Base-by-base conservation (phyloP, 148 eudicot genomes). In the Amaranthus palmeri region DNA sequence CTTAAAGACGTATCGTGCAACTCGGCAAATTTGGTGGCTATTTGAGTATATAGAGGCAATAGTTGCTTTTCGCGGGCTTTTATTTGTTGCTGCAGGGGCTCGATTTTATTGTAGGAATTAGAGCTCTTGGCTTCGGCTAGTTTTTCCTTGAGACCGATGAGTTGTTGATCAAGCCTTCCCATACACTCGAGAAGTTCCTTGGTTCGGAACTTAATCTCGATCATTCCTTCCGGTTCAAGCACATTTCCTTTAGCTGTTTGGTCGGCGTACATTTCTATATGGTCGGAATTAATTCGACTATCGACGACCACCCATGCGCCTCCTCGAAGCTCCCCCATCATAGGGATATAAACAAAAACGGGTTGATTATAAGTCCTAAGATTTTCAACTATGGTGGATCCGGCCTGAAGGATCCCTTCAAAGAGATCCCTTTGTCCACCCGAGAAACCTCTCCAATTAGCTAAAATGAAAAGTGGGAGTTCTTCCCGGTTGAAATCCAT, bases 291-390 rank as follows among this genome's bases (percentile, higher is more conserved):
- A 51, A 96, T 96, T 72, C 87, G 83, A 77, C 99, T 92, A 72
- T 96, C 99, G 2, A 96, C 88, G 44, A 96, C 99, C 41, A 96
- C 99, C 99, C 99, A 96, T 0, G 99, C 96, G 52, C 99, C 99
- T 13, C 99, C 99, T 54, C 99, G 96, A 44, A 96, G 99, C 83
- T 96, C 99, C 4, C 96, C 96, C 87, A 84, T 83, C 93, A 82
- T 87, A 4, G 99, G 99, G 67, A 96, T 92, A 70, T 90, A 96
- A 8, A 96, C 90, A 47, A 96, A 90, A 60, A 96, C 96, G 1
- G 99, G 96, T 55, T 90, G 99, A 51, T 86, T 79, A 64, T 92
- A 96, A 8, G 96, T 92, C 75, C 99, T 80, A 54, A 96, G 97
- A 73, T 96, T 96, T 78, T 96, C 99, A 11, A 96, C 99, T 50